phyloP scores from a whole-genome alignment of 176 grass and related monocot species.

The Cymbopogon citratus region DNA sequence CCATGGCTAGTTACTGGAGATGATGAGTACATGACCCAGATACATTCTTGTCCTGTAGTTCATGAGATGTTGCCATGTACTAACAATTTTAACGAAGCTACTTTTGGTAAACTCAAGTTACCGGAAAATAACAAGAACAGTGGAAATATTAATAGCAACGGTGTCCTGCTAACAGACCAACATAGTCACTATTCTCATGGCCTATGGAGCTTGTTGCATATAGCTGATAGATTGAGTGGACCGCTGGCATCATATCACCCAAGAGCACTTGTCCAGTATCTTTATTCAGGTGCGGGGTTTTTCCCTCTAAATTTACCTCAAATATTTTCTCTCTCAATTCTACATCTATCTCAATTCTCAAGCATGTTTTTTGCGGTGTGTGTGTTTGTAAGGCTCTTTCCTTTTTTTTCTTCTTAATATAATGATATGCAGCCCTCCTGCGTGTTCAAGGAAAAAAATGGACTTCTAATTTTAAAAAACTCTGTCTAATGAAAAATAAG shows the following conservation, averaged over 20 bases:
- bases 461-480: no score
- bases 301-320: conserved; percentile 10
- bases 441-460: no score
- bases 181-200: conserved; percentile 28
- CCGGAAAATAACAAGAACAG: conserved; percentile 31
- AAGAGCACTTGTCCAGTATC: conserved; percentile 61
- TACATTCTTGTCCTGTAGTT: conserved; percentile 18
- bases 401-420: no score
- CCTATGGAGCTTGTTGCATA: conserved; percentile 60
- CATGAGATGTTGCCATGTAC: conserved; percentile 35
- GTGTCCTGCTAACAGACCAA: conserved; percentile 11
- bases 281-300: conserved; percentile 78
- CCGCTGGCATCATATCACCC: conserved; percentile 69
- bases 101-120: conserved; percentile 36
- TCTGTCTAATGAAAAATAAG: not conserved
- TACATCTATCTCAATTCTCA: not conserved
- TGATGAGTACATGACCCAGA: not conserved
- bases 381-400: no score
- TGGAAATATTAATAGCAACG: conserved; percentile 26
- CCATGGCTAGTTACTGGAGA: conserved; percentile 49
- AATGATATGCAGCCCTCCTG: no score
- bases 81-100: conserved; percentile 37
- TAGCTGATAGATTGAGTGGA: conserved; percentile 56
- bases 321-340: not conserved
- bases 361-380: no score